Conservation (phyloP, 2,329 filamentous ascomycete genomes). For the Bertia moriformis region DNA sequence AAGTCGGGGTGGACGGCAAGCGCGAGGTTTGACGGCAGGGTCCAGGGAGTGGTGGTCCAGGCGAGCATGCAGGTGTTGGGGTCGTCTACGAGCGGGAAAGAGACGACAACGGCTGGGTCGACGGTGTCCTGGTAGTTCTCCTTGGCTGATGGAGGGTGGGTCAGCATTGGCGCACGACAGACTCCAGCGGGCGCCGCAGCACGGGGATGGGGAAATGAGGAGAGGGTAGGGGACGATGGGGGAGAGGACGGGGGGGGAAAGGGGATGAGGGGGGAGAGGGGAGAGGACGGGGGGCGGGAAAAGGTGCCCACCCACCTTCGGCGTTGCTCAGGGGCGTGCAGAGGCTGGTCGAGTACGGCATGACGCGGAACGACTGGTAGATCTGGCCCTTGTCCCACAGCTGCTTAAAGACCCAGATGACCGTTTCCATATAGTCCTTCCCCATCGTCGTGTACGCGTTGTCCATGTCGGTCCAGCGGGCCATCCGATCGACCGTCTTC, state of each 20-base stretch:
- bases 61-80: slow-evolving; percentile 48
- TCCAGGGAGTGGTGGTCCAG: slow-evolving; percentile 71
- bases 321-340: slow-evolving; percentile 64
- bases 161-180: too few relatives aligned
- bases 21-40: slow-evolving; percentile 61
- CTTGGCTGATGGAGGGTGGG: too few relatives aligned
- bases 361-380: slow-evolving; percentile 59
- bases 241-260: too few relatives aligned
- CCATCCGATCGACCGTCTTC: slow-evolving; percentile 43
- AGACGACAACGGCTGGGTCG: slow-evolving; percentile 58
- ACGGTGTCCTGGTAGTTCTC: slow-evolving; percentile 66
- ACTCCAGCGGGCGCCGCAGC: too few relatives aligned
- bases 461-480: slow-evolving; percentile 68
- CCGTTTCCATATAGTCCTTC: slow-evolving; percentile 60
- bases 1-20: slow-evolving; percentile 63
- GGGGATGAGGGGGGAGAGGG: too few relatives aligned
- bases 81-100: slow-evolving; percentile 54
- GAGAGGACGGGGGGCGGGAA: too few relatives aligned
- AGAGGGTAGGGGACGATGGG: too few relatives aligned
- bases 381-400: slow-evolving; percentile 59
- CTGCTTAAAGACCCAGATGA: slow-evolving; percentile 69
- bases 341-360: slow-evolving; percentile 64
- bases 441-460: slow-evolving; percentile 75
- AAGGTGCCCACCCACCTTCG: too few relatives aligned
- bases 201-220: too few relatives aligned